Evolutionary conservation across 108 stramenopile genomes (phyloP).

Genomic region (Cyclostephanos invisitatus): DNA sequence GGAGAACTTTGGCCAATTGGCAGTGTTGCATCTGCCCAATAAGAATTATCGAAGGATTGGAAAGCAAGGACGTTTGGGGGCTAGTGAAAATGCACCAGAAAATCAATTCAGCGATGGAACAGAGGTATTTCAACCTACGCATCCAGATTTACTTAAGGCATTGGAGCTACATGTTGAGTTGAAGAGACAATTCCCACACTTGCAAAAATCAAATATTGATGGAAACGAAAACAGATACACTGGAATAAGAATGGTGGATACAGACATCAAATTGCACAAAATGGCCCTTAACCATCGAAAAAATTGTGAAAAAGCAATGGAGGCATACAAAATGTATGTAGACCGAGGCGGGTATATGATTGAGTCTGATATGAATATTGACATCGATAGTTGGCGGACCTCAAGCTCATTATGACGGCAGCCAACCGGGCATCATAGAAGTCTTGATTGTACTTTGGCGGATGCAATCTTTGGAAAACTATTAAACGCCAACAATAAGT

Average conservation of each 20-base stretch:
- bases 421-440: not conserved
- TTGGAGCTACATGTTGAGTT: slow-evolving; percentile 76
- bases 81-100: slow-evolving; percentile 41
- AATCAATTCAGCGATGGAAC: slow-evolving; percentile 77
- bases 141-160: slow-evolving; percentile 57
- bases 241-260: slow-evolving; percentile 74
- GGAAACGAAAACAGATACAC: slow-evolving; percentile 42
- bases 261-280: slow-evolving; percentile 43
- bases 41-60: slow-evolving; percentile 89
- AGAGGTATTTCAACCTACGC: slow-evolving; percentile 60
- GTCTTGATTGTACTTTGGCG: no score
- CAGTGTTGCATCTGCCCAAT: slow-evolving; percentile 83
- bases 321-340: slow-evolving; percentile 72
- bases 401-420: not conserved
- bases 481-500: no score
- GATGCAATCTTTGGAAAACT: no score
- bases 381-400: slow-evolving; percentile 37
- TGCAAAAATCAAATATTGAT: slow-evolving; percentile 33
- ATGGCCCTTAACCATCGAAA: slow-evolving; percentile 26
- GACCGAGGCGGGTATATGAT: slow-evolving; percentile 75
- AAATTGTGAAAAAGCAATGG: slow-evolving; percentile 54
- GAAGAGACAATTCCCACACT: slow-evolving; percentile 51
- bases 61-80: slow-evolving; percentile 57
- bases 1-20: slow-evolving; percentile 76
- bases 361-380: slow-evolving; percentile 65